A percentile compares a stretch with the other conserved stretches of the same genome.
Conservation (phyloP, 73 alveolate genomes). For the Halteria grandinella region DNA sequence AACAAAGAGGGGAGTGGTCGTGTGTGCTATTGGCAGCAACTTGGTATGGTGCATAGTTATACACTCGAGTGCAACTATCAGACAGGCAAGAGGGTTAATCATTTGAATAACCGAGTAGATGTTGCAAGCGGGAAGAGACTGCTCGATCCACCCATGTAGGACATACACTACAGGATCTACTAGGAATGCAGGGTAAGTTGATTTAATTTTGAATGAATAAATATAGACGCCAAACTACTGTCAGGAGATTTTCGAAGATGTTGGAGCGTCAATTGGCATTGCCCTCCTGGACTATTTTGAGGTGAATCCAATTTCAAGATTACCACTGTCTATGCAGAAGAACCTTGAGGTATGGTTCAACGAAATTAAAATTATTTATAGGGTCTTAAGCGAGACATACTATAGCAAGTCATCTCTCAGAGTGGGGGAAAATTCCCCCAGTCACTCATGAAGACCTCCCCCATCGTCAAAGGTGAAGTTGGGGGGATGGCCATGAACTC, state of each 20-base stretch:
- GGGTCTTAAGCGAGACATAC: too few relatives aligned
- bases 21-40: slow-evolving; percentile 62
- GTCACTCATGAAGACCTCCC: too few relatives aligned
- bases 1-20: slow-evolving; percentile 95
- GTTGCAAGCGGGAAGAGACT: background rate
- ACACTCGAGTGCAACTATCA: slow-evolving; percentile 93
- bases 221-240: background rate
- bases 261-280: slow-evolving; percentile 58
- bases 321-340: slow-evolving; percentile 45
- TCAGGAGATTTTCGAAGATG: slow-evolving; percentile 38
- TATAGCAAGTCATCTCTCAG: too few relatives aligned
- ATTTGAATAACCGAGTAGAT: background rate
- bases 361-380: too few relatives aligned
- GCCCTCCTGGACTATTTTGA: slow-evolving; percentile 43
- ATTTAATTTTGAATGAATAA: too few relatives aligned
- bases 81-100: slow-evolving; percentile 61
- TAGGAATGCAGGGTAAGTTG: too few relatives aligned
- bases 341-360: too few relatives aligned
- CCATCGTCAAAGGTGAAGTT: too few relatives aligned
- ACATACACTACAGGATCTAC: background rate
- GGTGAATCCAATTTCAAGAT: slow-evolving; percentile 46
- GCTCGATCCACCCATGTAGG: background rate
- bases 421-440: too few relatives aligned
- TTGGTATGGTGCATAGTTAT: slow-evolving; percentile 78
- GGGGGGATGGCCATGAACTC: too few relatives aligned